Conservation (phyloP, 768 basidiomycete genomes). For the Kwoniella heveanensis region DNA sequence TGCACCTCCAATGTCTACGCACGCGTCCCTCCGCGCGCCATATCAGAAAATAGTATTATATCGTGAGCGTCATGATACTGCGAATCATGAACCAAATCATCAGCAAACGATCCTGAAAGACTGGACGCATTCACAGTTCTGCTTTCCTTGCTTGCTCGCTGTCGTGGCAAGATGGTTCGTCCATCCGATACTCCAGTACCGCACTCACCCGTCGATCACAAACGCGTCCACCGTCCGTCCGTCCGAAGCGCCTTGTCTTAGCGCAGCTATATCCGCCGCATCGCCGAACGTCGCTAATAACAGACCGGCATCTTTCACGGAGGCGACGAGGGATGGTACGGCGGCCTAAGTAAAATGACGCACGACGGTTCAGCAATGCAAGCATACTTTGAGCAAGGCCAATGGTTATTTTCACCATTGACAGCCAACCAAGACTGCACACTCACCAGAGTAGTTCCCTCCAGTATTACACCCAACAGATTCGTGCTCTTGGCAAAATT, state of each 20-base stretch:
- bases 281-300: constrained; percentile 82
- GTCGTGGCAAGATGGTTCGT: too few relatives aligned
- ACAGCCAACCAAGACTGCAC: background rate
- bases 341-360: too few relatives aligned
- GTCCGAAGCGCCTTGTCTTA: constrained; percentile 42
- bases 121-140: too few relatives aligned
- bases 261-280: constrained; percentile 57
- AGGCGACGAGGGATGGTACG: constrained; percentile 86
- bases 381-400: too few relatives aligned
- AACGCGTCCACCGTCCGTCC: constrained; percentile 50
- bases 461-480: constrained; percentile 84
- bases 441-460: constrained; percentile 80
- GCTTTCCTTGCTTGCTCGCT: too few relatives aligned
- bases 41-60: constrained; percentile 19
- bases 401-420: too few relatives aligned
- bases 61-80: constrained; percentile 27
- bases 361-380: too few relatives aligned
- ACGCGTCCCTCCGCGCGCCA: too few relatives aligned
- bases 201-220: constrained; percentile 49
- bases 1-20: too few relatives aligned
- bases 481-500: constrained; percentile 93
- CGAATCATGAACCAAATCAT: background rate
- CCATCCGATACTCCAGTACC: too few relatives aligned
- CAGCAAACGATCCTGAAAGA: background rate
- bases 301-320: constrained; percentile 83